These are phyloP conservation scores for Neurospora sp. DNA, from an alignment of 2,329 filamentous ascomycete genomes.

Conservation along the genomic window DNA sequence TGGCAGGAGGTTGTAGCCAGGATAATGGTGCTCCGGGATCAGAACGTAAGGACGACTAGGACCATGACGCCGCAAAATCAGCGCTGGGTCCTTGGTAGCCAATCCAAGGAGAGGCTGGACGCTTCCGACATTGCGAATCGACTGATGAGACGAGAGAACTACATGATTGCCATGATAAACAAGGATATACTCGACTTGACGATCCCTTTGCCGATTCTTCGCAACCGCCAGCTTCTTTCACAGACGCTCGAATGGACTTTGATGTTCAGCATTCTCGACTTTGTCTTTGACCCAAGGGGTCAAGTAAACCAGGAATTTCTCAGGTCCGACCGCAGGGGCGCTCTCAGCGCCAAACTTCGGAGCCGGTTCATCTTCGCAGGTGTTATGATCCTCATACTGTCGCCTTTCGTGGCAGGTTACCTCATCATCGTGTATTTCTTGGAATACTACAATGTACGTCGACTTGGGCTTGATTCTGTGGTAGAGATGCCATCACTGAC, in stretches of 20 bases:
- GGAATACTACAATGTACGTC: slow-evolving; percentile 76
- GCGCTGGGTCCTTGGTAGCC: slow-evolving; percentile 58
- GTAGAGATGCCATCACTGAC: not conserved
- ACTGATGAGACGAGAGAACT: slow-evolving; percentile 93
- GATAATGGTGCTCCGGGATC: slow-evolving; percentile 72
- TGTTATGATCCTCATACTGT: slow-evolving; percentile 74
- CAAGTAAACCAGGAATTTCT: slow-evolving; percentile 82
- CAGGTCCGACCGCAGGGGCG: slow-evolving; percentile 67
- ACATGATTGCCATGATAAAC: slow-evolving; percentile 93
- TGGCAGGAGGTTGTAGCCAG: slow-evolving; percentile 87
- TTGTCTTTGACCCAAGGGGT: slow-evolving; percentile 82
- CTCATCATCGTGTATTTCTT: slow-evolving; percentile 86
- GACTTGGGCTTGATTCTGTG: not conserved
- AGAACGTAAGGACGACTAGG: slow-evolving; percentile 69
- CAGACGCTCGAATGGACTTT: slow-evolving; percentile 87
- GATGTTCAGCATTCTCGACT: slow-evolving; percentile 81
- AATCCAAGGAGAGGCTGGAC: slow-evolving; percentile 88
- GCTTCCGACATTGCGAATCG: slow-evolving; percentile 96
- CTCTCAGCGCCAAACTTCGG: slow-evolving; percentile 68
- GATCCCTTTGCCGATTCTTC: slow-evolving; percentile 73
- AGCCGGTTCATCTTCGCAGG: slow-evolving; percentile 74
- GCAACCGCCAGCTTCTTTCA: slow-evolving; percentile 73
- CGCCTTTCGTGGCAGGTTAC: slow-evolving; percentile 79
- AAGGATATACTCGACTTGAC: slow-evolving; percentile 88
- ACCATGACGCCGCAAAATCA: slow-evolving; percentile 39